Base-by-base conservation (phyloP, 768 basidiomycete species). In the Xanthoconium purpureum region DNA sequence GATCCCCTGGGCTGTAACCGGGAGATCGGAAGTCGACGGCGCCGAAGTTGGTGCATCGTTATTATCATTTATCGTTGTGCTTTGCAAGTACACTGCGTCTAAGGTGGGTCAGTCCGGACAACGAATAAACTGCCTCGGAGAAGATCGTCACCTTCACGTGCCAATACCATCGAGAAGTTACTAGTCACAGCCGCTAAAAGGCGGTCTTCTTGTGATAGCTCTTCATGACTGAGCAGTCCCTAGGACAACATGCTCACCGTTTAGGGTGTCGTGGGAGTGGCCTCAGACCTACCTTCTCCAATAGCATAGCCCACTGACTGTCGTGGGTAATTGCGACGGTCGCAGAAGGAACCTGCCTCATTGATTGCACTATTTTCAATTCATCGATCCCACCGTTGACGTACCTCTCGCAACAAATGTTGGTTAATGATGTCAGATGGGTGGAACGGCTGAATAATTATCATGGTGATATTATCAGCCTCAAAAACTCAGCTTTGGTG, bases 381-480 rank as follows among this genome's bases (percentile, higher is more conserved):
- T 4, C 13, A 10, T 37, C 15, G 3, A 9, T 8, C 11, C 35
- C 8, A 24, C 7, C 3, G 29, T 24, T 29, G 14, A 4, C 32
- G 3, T 9, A 64, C 58, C 35, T 29, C 35, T 17, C 33, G n/a
- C 14, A 64, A 30, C 18, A 63, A 37, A 47, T 50, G 14, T 33
- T 42, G 43, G 5, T 63, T 58, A 3, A 57, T 58, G 28, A 48
- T 14, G n/a, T 62, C 56, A 5, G 56, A 58, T 6, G 61, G 60
- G 28, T 62, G 61, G 29, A 58, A 54, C 8, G 51, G 46, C 46
- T 47, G 9, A 8, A 11, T 5, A 33, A 5, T 5, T 6, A 6
- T 33, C 24, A 24, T 18, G 28, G 32, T 18, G 24, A 24, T 24
- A 24, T 24, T 24, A 24, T 24, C 24, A 24, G 24, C n/a, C 32